phyloP scores from a whole-genome alignment of 305 asterid genomes.

The Fraxinus dipetala region DNA sequence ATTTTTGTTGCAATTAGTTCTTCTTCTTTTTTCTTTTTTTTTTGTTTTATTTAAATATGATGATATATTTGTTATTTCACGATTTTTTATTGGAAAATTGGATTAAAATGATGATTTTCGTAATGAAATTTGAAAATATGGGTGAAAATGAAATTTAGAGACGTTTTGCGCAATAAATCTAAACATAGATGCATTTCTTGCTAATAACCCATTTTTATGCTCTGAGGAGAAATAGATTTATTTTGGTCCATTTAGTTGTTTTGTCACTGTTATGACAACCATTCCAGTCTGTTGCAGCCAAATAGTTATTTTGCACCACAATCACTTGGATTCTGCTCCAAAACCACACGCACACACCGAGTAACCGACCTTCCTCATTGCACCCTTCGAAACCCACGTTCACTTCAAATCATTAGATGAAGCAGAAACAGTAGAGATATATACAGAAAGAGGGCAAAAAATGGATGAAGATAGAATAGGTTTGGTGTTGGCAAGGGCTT shows the following conservation, averaged over 20 bases:
- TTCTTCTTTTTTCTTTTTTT: too few relatives aligned
- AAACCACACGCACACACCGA: neutral
- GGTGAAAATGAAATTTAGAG: too few relatives aligned
- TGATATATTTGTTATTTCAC: too few relatives aligned
- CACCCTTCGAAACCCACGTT: neutral
- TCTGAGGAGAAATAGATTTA: neutral
- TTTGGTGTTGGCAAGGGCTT: conserved; percentile 63
- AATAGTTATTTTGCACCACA: neutral
- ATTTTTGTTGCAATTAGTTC: too few relatives aligned
- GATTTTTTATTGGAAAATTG: too few relatives aligned
- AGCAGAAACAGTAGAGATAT: neutral
- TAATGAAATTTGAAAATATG: too few relatives aligned
- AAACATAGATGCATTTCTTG: too few relatives aligned
- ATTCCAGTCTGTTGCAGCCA: neutral
- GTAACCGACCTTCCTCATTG: neutral
- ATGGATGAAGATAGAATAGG: conserved; percentile 82
- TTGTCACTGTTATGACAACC: neutral
- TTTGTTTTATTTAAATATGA: too few relatives aligned
- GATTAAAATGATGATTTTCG: too few relatives aligned
- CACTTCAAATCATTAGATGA: neutral
- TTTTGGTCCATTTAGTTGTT: neutral
- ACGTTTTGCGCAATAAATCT: too few relatives aligned
- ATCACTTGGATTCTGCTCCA: neutral
- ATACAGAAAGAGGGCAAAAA: conserved; percentile 6
- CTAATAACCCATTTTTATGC: too few relatives aligned